These are phyloP conservation scores for Nicotiana paniculata DNA, from an alignment of 257 asterid species.

Conservation along the genomic window DNA sequence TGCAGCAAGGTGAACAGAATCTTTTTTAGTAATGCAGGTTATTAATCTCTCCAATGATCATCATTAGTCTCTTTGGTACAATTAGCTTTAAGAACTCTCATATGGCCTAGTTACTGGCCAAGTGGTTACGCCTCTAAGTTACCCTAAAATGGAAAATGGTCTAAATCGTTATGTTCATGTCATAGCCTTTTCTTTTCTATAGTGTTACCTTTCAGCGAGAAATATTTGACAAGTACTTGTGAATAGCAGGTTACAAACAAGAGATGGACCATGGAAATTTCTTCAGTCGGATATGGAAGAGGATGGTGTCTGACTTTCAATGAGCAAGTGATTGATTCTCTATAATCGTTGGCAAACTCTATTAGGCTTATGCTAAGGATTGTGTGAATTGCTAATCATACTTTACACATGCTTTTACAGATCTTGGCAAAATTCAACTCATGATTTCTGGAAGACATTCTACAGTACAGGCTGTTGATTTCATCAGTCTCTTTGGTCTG, in stretches of 20 bases:
- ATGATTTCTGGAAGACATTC: not conserved
- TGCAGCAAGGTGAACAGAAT: not conserved
- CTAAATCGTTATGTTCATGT: not conserved
- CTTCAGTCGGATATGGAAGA: slow-evolving; percentile 40
- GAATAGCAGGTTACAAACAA: slow-evolving; percentile 55
- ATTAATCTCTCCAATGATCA: not conserved
- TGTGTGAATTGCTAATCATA: not conserved
- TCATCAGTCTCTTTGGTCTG: not conserved
- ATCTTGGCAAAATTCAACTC: not conserved
- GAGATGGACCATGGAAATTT: slow-evolving; percentile 84
- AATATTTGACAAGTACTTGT: not conserved
- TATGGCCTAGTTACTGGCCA: not conserved
- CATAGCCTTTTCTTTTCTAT: not conserved
- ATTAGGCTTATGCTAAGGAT: not conserved
- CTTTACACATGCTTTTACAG: not conserved
- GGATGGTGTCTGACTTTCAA: slow-evolving; percentile 26
- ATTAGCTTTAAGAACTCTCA: not conserved
- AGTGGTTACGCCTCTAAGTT: not conserved
- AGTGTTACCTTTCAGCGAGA: not conserved
- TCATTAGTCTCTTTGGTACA: not conserved
- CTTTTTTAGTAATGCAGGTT: not conserved
- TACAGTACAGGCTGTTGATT: not conserved
- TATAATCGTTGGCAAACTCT: not conserved
- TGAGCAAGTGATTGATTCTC: not conserved
- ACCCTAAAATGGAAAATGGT: not conserved